A percentile compares a stretch with the other conserved stretches of the same genome.
These are phyloP conservation scores for Cordia subcordata DNA, from an alignment of 257 asterid species.

Conservation along the genomic window DNA sequence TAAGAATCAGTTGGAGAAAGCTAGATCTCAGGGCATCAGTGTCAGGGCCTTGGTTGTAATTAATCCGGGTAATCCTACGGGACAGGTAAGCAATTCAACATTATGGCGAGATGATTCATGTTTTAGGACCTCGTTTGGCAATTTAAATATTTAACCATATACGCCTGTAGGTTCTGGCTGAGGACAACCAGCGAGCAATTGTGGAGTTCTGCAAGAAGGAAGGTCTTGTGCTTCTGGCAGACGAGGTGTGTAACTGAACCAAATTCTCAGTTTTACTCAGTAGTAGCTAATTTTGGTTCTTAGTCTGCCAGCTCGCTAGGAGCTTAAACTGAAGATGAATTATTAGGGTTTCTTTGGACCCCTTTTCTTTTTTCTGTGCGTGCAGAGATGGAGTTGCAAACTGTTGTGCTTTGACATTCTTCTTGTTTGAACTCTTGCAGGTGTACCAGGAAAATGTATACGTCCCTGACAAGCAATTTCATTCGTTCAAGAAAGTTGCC, in stretches of 20 bases:
- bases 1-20: constrained; percentile 68
- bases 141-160: constrained; percentile 5
- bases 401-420: neutral
- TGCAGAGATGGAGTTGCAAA: too few relatives aligned
- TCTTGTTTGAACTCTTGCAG: constrained; percentile 33
- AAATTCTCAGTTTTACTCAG: too few relatives aligned
- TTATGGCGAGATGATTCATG: neutral
- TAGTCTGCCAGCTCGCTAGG: too few relatives aligned
- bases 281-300: too few relatives aligned
- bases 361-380: constrained; percentile 7
- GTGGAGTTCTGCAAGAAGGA: constrained; percentile 96
- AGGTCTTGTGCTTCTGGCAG: constrained; percentile 98
- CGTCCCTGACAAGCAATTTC: constrained; percentile 90
- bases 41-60: constrained; percentile 93
- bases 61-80: constrained; percentile 98
- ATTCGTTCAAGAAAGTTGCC: constrained; percentile 84
- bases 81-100: constrained; percentile 52
- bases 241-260: constrained; percentile 51
- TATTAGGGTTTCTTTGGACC: constrained; percentile 2
- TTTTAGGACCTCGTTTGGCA: neutral
- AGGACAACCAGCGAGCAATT: constrained; percentile 66
- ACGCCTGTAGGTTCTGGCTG: constrained; percentile 45
- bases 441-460: constrained; percentile 91
- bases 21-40: constrained; percentile 64
- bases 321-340: too few relatives aligned